These are phyloP conservation scores for Cryptosporidium tyzzeri DNA, from an alignment of 169 alveolate genomes.

Conservation along the genomic window DNA sequence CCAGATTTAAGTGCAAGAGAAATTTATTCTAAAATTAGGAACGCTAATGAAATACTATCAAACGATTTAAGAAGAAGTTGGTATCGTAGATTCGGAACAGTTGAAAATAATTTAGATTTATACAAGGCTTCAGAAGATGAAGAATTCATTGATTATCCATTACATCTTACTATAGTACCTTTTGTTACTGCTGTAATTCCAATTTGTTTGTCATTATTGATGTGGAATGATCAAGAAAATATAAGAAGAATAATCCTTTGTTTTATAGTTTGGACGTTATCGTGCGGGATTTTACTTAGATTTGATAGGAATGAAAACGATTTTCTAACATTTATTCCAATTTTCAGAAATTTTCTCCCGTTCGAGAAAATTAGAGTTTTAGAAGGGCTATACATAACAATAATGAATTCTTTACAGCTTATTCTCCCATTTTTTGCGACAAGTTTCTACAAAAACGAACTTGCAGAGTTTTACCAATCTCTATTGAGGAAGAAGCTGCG, in stretches of 20 bases:
- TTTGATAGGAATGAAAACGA: conserved; percentile 50
- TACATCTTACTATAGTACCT: conserved; percentile 42
- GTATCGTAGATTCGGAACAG: conserved; percentile 60
- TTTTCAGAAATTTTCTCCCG: conserved; percentile 65
- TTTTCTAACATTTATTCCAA: conserved; percentile 47
- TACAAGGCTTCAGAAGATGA: conserved; percentile 44
- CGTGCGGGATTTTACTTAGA: conserved; percentile 46
- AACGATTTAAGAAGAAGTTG: conserved; percentile 54
- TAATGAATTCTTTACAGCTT: conserved; percentile 56
- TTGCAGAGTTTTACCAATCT: conserved; percentile 68
- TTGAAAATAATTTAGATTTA: conserved; percentile 38
- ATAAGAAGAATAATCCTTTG: conserved; percentile 23
- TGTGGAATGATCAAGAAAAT: conserved; percentile 70
- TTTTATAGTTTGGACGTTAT: conserved; percentile 53
- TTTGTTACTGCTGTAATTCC: conserved; percentile 66
- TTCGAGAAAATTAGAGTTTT: conserved; percentile 66
- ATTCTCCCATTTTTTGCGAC: conserved; percentile 27
- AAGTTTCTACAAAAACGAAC: conserved; percentile 24
- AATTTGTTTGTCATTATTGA: conserved; percentile 43
- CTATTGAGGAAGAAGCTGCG: conserved; percentile 48
- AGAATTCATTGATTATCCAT: conserved; percentile 47
- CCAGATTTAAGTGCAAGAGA: conserved; percentile 82
- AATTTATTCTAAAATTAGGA: conserved; percentile 82
- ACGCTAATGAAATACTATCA: conserved; percentile 82
- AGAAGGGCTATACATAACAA: conserved; percentile 58